These are phyloP conservation scores for Aethionema arabicum DNA, from an alignment of 345 rosid species.

Conservation along the genomic window DNA sequence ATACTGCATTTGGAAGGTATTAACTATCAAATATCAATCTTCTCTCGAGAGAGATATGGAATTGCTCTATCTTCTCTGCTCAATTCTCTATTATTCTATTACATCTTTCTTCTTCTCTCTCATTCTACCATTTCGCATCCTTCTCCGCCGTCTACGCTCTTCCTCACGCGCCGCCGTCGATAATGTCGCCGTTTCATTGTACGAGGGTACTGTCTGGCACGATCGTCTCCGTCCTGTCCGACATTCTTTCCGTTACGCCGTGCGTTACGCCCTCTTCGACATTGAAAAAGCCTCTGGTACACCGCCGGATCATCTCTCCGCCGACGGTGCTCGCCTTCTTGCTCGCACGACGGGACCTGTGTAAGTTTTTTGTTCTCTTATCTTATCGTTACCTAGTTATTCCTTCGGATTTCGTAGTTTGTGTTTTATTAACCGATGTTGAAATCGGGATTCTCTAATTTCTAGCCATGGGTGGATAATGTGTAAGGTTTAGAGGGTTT, in stretches of 20 bases:
- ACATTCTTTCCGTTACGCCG: conserved; percentile 66
- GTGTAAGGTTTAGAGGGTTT: too few species aligned
- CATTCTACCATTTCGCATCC: conserved; percentile 43
- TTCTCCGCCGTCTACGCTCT: conserved; percentile 32
- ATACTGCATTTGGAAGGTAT: too few species aligned
- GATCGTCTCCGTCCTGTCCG: conserved; percentile 78
- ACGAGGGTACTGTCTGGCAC: conserved; percentile 86
- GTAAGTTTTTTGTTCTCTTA: conserved; percentile 33
- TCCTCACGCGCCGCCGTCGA: conserved; percentile 21
- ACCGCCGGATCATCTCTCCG: conserved; percentile 70
- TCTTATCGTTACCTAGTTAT: neutral
- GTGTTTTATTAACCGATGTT: too few species aligned
- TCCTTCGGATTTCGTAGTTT: neutral
- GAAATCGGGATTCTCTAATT: neutral
- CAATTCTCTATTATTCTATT: conserved; percentile 44
- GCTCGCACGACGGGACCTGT: conserved; percentile 64
- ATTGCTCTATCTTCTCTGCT: conserved; percentile 43
- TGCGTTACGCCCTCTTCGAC: conserved; percentile 77
- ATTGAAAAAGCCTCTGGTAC: conserved; percentile 45
- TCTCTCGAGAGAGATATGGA: conserved; percentile 40
- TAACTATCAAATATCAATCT: neutral
- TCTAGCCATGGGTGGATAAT: too few species aligned
- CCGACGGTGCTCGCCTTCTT: conserved; percentile 59
- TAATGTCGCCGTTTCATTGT: conserved; percentile 38
- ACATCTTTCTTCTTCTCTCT: conserved; percentile 46